Evolutionary conservation across 163 green algal genomes (phyloP), one percentile per base, ranked within the genome.

Genomic region (Chloromonas sp.): DNA sequence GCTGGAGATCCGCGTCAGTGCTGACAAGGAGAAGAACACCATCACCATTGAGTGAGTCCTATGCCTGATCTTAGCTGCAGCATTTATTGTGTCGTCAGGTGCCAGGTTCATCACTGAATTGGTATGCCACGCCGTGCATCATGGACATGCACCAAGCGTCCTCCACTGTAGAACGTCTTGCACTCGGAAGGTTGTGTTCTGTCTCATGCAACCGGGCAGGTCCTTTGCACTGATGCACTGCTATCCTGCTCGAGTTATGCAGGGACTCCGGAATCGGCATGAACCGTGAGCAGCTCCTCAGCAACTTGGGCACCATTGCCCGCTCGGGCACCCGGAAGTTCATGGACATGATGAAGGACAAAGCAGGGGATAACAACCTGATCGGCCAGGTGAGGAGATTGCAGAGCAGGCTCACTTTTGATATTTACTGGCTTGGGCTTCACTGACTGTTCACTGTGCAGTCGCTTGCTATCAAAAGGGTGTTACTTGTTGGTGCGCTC

Each of bases 321-420:
- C 90, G 94, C 83, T 97, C 92, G 62, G 97, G 97, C 81, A 99
- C 97, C 58, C 94, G 95, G 87, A 99, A 99, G 87, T 99, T 99
- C 90, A 96, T 98, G 90, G 95, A 99, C 90, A 92, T 92, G 36
- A 91, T 99, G 82, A 98, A 99, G 92, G 92, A 92, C 80, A 78
- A 92, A 70, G 82, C 89, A 62, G 91, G 89, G 0, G 96, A 98
- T 87, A 92, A 92, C 85, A 98, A 98, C 92, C 92, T 99, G 14
- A 99, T 99, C 82, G 96, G 96, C 61, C 93, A 95, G 89, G 91
- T 93, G 85, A 0, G 79, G 3, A 60, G 60, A 74, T 5, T 74
- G 66, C 66, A 74, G 66, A 74, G 66, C 66, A 74, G 66, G 36
- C 36, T 36, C 36, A 36, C 36, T 36, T 36, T 36, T 36, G 36